Percentiles rank a stretch among this genome's conserved stretches.
Evolutionary conservation across 306 rosid species (phyloP).

Genomic region (Leucaena leucocephala): DNA sequence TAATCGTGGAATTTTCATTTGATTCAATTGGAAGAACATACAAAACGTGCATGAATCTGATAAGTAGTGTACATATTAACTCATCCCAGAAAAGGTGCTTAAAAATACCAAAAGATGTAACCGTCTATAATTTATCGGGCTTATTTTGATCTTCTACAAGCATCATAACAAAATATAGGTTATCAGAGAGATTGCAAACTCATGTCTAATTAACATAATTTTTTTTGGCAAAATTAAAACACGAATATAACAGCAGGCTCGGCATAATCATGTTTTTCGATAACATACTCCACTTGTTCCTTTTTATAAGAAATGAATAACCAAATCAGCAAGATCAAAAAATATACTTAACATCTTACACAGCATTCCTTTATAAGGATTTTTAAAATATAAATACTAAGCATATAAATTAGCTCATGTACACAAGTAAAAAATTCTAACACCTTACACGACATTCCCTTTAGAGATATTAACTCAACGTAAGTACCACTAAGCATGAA

Average conservation of each 20-base stretch:
- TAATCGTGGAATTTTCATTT: background rate
- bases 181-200: slow-evolving; percentile 22
- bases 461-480: slow-evolving; percentile 26
- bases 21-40: slow-evolving; percentile 12
- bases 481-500: slow-evolving; percentile 25
- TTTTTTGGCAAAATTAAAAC: slow-evolving; percentile 23
- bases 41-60: background rate
- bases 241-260: slow-evolving; percentile 29
- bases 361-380: slow-evolving; percentile 33
- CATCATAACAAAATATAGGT: slow-evolving; percentile 10
- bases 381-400: slow-evolving; percentile 13
- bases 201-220: background rate
- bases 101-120: background rate
- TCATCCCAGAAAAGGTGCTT: slow-evolving; percentile 1
- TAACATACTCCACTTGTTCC: background rate
- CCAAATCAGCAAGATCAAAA: no score
- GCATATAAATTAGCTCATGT: slow-evolving; percentile 22
- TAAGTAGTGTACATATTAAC: background rate
- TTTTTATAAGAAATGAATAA: background rate
- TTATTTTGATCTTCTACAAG: slow-evolving; percentile 16
- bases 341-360: slow-evolving; percentile 27
- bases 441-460: slow-evolving; percentile 35
- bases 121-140: slow-evolving; percentile 13
- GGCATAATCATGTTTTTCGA: slow-evolving; percentile 30
- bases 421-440: slow-evolving; percentile 35